phyloP scores from a whole-genome alignment of 495 filamentous ascomycete genomes.

The Entonaema liquescens region DNA sequence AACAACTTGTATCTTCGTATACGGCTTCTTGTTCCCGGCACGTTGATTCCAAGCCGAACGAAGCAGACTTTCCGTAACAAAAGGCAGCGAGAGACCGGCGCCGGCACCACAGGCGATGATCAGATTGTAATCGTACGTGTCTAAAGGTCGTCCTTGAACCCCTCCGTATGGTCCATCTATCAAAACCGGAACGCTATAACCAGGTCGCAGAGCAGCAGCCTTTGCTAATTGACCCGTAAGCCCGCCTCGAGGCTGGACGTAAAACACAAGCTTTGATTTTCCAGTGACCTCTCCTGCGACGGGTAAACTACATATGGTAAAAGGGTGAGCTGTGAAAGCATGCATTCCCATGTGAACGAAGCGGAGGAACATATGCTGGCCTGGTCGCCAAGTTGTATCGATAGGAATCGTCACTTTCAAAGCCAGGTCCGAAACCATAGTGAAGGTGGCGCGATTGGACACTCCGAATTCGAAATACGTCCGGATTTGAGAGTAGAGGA shows the following conservation, averaged over 20 bases:
- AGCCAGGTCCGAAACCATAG: slow-evolving; percentile 52
- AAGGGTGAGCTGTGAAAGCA: slow-evolving; percentile 76
- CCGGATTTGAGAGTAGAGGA: slow-evolving; percentile 54
- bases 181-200: slow-evolving; percentile 64
- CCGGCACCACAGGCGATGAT: slow-evolving; percentile 66
- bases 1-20: slow-evolving; percentile 44
- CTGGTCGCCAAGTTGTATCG: slow-evolving; percentile 73
- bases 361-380: slow-evolving; percentile 81
- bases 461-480: slow-evolving; percentile 58
- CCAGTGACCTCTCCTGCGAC: slow-evolving; percentile 37
- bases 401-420: slow-evolving; percentile 58
- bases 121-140: slow-evolving; percentile 50
- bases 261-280: slow-evolving; percentile 35
- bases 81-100: slow-evolving; percentile 59
- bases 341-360: slow-evolving; percentile 70
- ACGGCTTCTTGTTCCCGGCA: neutral
- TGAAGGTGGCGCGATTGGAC: slow-evolving; percentile 54
- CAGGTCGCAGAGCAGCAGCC: slow-evolving; percentile 11
- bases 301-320: slow-evolving; percentile 76
- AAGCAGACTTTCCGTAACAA: slow-evolving; percentile 46
- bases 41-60: slow-evolving; percentile 19
- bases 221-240: slow-evolving; percentile 35
- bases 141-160: slow-evolving; percentile 35
- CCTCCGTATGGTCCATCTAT: slow-evolving; percentile 84
- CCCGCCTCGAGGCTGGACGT: slow-evolving; percentile 38